Evolutionary conservation across 2,329 filamentous ascomycete species (phyloP).

Genomic region (Sordariomycetes sp.): DNA sequence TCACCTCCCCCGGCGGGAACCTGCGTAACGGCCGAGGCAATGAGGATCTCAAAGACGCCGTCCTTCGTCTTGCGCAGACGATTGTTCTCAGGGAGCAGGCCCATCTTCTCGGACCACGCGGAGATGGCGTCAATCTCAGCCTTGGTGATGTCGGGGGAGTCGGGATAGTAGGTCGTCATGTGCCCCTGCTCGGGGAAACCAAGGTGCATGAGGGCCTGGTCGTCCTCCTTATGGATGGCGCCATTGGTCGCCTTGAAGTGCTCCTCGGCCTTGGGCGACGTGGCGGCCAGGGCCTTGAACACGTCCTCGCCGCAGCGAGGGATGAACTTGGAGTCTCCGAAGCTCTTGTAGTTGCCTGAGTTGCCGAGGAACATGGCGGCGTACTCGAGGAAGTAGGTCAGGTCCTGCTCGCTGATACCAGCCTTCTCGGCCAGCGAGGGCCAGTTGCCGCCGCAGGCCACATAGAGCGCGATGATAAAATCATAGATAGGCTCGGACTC

Average conservation of each 20-base stretch:
- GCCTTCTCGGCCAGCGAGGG: constrained; percentile 50
- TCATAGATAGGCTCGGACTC: constrained; percentile 74
- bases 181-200: constrained; percentile 65
- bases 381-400: constrained; percentile 63
- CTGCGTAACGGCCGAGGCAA: constrained; percentile 52
- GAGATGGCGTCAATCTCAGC: constrained; percentile 60
- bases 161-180: constrained; percentile 72
- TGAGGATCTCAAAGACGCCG: constrained; percentile 58
- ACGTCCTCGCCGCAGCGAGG: constrained; percentile 53
- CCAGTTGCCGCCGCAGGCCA: constrained; percentile 57
- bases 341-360: constrained; percentile 75
- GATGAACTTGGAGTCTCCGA: constrained; percentile 75
- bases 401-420: constrained; percentile 47
- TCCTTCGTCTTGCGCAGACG: constrained; percentile 53
- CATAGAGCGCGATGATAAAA: constrained; percentile 63
- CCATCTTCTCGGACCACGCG: constrained; percentile 60
- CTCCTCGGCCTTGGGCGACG: constrained; percentile 44
- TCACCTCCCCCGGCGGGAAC: constrained; percentile 53
- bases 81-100: constrained; percentile 64
- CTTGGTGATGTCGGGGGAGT: constrained; percentile 61
- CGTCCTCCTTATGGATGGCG: constrained; percentile 56
- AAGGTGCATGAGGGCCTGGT: constrained; percentile 56
- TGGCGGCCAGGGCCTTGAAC: constrained; percentile 50
- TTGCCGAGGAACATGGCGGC: constrained; percentile 69
- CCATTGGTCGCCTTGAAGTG: constrained; percentile 57